Conservation (phyloP, 345 rosid genomes). For the Populus nigra region DNA sequence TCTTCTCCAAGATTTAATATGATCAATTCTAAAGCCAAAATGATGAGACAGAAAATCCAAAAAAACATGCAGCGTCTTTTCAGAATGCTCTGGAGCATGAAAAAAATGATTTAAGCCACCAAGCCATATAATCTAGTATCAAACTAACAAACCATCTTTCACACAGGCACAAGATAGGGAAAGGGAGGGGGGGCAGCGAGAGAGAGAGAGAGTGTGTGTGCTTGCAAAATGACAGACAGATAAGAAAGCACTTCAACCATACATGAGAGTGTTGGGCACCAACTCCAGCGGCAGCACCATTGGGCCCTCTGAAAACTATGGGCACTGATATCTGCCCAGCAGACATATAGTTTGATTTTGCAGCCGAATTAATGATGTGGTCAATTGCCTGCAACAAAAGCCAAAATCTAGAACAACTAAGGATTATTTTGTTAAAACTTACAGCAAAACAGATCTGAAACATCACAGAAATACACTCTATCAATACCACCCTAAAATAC, state of each 20-base stretch:
- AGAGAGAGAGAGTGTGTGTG: neutral
- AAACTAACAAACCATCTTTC: too few species aligned
- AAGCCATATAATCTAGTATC: neutral
- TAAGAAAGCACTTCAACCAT: conserved; percentile 21
- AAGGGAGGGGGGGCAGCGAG: neutral
- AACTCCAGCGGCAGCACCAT: conserved; percentile 99
- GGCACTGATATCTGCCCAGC: conserved; percentile 79
- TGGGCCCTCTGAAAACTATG: conserved; percentile 92
- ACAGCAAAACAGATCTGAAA: neutral
- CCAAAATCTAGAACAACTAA: neutral
- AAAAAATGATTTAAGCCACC: neutral
- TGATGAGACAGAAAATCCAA: neutral
- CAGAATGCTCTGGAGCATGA: neutral
- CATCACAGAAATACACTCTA: neutral
- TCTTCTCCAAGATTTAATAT: neutral
- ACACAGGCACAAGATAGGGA: neutral
- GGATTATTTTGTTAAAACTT: neutral
- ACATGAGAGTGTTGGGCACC: conserved; percentile 98
- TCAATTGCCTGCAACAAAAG: conserved; percentile 69
- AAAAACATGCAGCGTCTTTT: neutral
- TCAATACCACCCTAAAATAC: neutral
- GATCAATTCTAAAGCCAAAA: neutral
- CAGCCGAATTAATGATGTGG: conserved; percentile 88
- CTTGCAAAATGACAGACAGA: neutral
- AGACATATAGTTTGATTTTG: conserved; percentile 85